Evolutionary conservation across 352 stramenopile genomes (phyloP), one percentile per base, ranked within the genome.

Genomic region (Blastocystis sp.): DNA sequence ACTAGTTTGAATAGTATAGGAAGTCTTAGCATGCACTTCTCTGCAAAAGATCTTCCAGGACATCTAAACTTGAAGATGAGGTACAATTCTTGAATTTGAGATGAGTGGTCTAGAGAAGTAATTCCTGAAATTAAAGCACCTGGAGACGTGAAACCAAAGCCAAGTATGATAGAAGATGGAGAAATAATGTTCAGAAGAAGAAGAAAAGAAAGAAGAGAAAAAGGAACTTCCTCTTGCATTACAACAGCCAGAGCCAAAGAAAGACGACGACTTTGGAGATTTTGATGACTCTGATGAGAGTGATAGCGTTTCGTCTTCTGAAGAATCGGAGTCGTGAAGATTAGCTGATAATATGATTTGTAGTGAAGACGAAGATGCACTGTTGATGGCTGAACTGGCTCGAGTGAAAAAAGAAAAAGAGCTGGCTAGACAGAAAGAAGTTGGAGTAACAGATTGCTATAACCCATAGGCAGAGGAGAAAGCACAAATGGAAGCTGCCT

Each of bases 341-440:
- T 79, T 94, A 91, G 64, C 93, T 90, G 94, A 92, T 91, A 93
- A 48, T 13, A 27, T 33, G 30, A 93, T 95, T 56, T 94, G 97
- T 77, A 93, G 95, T 57, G 95, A 98, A 64, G 97, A 99, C 89
- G 97, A 99, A 91, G 96, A 99, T 91, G 95, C 94, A 5, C 96
- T 96, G 51, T 91, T 99, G 53, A 96, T 98, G 92, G 93, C 94
- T 1, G 97, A 99, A 91, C 91, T 99, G 30, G 97, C 98, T 77
- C 98, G 98, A 92, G 98, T 99, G 90, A 95, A 96, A 84, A 93
- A 94, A 56, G 97, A 99, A 90, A 94, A 96, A 17, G 95, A 98
- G 90, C 94, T 96, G 44, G 95, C 95, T 69, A 93, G 95, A 27
- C 89, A 94, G 40, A 95, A 93, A 37, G 96, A 98, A 90, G 91